Base-by-base conservation (phyloP, 495 filamentous ascomycete species). In the Aspergillus sclerotioniger region DNA sequence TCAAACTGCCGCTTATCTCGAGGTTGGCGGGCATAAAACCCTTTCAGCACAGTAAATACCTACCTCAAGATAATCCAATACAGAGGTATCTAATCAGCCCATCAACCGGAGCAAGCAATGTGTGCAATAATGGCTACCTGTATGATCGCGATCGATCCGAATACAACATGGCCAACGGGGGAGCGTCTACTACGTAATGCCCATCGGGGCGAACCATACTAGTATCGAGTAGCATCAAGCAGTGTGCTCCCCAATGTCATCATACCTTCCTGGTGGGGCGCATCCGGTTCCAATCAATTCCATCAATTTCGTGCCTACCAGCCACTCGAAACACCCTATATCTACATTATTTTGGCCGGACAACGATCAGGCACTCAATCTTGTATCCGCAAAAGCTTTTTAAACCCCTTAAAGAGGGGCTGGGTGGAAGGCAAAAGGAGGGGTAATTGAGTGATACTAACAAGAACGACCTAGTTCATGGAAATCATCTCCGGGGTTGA, bases 281-380 rank as follows among this genome's bases (percentile, higher is more conserved):
- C 12, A 9, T 6, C 10, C 32, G 25, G 44, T 56, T 56, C 53
- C 53, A 56, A 56, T 44, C 53, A 56, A 16, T 56, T 56, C 53
- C 53, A 56, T 56, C 33, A 28, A 32, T 41, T 56, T 56, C 53
- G 53, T 33, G 53, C 5, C 37, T 6, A 41, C 37, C 37, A n/a
- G n/a, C 12, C 13, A n/a, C 13, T 41, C 37, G 5, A 41, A n/a
- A 13, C 10, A n/a, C 13, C 37, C 13, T 41, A n/a, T 41, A 25
- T 25, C 25, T 2, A 25, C 25, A 5, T 25, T 25, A 25, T 25
- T 5, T 25, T 25, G 25, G 25, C 25, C 25, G 25, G 25, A 25
- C 25, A 2, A 25, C 25, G 25, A 25, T 25, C 25, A 25, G 25
- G 25, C 5, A 25, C 25, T 25, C 25, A 25, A 25, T 25, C 25